Percentiles rank a stretch among this genome's conserved stretches.
These are phyloP conservation scores for Ophiostoma tasmaniense DNA, from an alignment of 2,329 filamentous ascomycete genomes.

Conservation along the genomic window DNA sequence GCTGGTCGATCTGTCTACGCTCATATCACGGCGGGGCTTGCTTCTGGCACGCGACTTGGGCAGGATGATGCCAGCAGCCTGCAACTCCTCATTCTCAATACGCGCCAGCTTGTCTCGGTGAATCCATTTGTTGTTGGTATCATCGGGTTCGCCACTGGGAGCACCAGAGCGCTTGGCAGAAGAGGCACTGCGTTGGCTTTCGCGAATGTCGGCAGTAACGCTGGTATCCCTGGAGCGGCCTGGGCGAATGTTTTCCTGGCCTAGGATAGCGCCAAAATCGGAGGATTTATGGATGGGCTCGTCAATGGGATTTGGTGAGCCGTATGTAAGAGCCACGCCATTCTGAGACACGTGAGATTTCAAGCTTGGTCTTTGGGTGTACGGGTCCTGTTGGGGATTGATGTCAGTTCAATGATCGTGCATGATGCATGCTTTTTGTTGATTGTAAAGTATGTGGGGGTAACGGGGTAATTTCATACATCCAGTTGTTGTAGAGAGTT, in stretches of 20 bases:
- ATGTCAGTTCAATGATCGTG: neutral
- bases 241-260: conserved; percentile 28
- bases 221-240: conserved; percentile 31
- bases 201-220: neutral
- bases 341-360: conserved; percentile 1
- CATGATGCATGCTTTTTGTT: neutral
- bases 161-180: conserved; percentile 25
- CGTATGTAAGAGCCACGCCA: conserved; percentile 1
- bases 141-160: conserved; percentile 28
- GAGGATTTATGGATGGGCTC: conserved; percentile 12
- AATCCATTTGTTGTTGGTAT: conserved; percentile 70
- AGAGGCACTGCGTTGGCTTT: neutral
- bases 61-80: conserved; percentile 64
- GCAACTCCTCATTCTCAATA: conserved; percentile 73
- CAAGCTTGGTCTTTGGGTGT: conserved; percentile 13
- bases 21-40: conserved; percentile 24
- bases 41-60: conserved; percentile 44
- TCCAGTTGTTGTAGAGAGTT: conserved; percentile 15
- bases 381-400: conserved; percentile 15
- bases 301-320: conserved; percentile 1
- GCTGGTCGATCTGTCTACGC: conserved; percentile 27
- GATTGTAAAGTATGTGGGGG: neutral
- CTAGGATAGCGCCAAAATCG: conserved; percentile 19
- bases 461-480: conserved; percentile 18
- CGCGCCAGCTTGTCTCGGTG: conserved; percentile 74